Evolutionary conservation across 176 grass and related monocot species (phyloP).

Genomic region (Avena eriantha): DNA sequence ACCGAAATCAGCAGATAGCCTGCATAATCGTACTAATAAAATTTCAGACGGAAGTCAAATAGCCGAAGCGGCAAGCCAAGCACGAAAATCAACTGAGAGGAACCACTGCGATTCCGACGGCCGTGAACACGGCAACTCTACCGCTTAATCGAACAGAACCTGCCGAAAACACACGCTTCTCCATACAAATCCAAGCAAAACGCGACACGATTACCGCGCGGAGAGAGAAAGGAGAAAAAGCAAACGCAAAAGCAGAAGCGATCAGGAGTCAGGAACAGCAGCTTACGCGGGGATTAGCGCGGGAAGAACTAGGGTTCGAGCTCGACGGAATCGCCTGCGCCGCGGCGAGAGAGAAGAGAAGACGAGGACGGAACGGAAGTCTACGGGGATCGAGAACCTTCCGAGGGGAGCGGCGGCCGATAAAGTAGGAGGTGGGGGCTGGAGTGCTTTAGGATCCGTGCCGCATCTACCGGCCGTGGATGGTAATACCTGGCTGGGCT

Average conservation of each 20-base stretch:
- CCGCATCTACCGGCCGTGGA: not conserved
- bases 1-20: not conserved
- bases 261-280: not conserved
- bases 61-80: not conserved
- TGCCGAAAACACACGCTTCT: not conserved
- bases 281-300: not conserved
- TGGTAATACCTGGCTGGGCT: not conserved
- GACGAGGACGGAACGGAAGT: not conserved
- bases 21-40: not conserved
- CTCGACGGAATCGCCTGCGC: constrained; percentile 28
- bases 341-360: constrained; percentile 1
- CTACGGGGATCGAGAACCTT: constrained; percentile 36
- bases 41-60: not conserved
- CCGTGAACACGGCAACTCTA: not conserved
- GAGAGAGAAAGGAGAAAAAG: not conserved
- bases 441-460: constrained; percentile 43
- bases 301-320: not conserved
- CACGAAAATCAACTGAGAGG: no score
- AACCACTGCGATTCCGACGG: not conserved
- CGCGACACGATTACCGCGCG: not conserved
- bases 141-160: not conserved
- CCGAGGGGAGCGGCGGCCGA: constrained; percentile 29
- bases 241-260: not conserved
- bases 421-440: not conserved
- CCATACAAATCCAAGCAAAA: not conserved